phyloP scores from a whole-genome alignment of 371 early-diverging fungal genomes.

The Dinochytrium kinnereticum region DNA sequence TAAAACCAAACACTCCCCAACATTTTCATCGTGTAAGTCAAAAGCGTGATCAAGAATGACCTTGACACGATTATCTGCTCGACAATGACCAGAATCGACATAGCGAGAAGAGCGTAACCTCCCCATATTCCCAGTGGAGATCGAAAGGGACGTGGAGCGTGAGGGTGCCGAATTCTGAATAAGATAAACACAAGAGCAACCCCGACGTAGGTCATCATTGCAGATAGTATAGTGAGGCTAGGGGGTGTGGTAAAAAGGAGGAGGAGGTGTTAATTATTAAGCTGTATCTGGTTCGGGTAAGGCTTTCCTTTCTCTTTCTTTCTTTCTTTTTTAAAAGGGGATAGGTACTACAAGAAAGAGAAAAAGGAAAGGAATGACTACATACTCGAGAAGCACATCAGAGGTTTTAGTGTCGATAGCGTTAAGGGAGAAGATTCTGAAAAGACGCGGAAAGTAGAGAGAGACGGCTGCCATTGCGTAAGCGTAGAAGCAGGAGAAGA shows the following conservation, averaged over 20 bases:
- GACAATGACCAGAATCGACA: background rate
- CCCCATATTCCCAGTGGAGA: conserved; percentile 14
- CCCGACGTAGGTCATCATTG: conserved; percentile 15
- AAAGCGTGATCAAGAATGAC: background rate
- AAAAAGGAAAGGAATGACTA: background rate
- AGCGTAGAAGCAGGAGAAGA: conserved; percentile 5
- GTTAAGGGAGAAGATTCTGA: background rate
- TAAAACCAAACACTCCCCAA: background rate
- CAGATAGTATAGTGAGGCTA: conserved; percentile 21
- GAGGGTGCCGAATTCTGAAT: conserved; percentile 7
- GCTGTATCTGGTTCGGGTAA: too few relatives aligned
- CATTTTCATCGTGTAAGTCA: conserved; percentile 17
- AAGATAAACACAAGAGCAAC: conserved; percentile 5
- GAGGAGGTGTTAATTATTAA: too few relatives aligned
- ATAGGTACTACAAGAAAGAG: background rate
- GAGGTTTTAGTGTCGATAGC: background rate
- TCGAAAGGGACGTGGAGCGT: conserved; percentile 16
- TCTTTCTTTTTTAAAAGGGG: background rate
- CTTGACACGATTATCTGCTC: conserved; percentile 4
- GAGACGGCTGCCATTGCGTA: conserved; percentile 7
- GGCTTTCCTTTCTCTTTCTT: too few relatives aligned
- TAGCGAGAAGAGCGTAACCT: background rate
- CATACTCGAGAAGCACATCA: conserved; percentile 7
- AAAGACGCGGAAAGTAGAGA: background rate
- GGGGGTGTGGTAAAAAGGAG: too few relatives aligned